Evolutionary conservation across 257 asterid genomes (phyloP), one percentile per base, ranked within the genome.

Genomic region (Apocynum venetum): DNA sequence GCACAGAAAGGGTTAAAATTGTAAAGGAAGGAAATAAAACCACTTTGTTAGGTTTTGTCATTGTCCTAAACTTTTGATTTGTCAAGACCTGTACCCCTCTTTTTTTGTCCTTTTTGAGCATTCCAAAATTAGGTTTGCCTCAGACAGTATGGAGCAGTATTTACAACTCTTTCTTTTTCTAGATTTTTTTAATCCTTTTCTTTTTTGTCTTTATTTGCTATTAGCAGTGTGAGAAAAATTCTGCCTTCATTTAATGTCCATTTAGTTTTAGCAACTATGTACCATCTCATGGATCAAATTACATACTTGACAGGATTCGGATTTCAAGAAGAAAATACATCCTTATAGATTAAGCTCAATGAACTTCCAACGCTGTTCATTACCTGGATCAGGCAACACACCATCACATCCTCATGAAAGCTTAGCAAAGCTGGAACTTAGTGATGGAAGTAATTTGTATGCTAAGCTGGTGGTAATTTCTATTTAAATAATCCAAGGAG

Each of bases 381-480:
- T 59, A 48, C 53, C 79, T 40, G 79, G 76, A 59, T 80, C 80
- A 56, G 72, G 69, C 53, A 68, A 65, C 82, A 76, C 75, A 52
- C 11, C 74, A 72, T 77, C 92, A 59, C 83, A 81, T 49, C 77
- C 89, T 57, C 73, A 74, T 82, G 88, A 86, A 86, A 89, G 91
- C 74, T 81, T 83, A 49, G 92, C 93, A 1, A 89, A 86, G 87
- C 87, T 96, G 85, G 96, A 87, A 76, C 90, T 93, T 43, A 88
- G 86, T 80, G 88, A 91, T 84, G 98, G 98, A 66, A 85, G 78
- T 80, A 82, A 89, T 86, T 80, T 96, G 84, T 81, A 83, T 71
- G 90, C 99, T 73, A 96, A 89, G 85, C 83, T 96, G 82, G 97
- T 93, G 93, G 99, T 96, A 91, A 88, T 78, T 79, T 60, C 76